A percentile compares a stretch with the other conserved stretches of the same genome.
These are phyloP conservation scores for Fusarium globosum DNA, from an alignment of 2,329 filamentous ascomycete genomes.

Conservation along the genomic window DNA sequence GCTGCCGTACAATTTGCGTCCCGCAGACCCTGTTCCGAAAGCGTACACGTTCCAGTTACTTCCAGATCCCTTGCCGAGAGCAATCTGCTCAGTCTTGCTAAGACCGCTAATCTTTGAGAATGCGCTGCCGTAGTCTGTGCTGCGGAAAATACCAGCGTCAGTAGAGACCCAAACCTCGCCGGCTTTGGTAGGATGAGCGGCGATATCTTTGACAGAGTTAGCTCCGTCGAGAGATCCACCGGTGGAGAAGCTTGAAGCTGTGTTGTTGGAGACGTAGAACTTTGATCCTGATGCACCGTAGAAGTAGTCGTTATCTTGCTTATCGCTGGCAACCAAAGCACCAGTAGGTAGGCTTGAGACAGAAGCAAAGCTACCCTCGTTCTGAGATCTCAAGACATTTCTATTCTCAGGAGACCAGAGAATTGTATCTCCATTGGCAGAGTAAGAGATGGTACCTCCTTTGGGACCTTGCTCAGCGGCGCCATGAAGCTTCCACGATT, in stretches of 20 bases:
- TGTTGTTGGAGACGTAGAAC: conserved; percentile 65
- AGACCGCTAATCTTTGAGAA: conserved; percentile 57
- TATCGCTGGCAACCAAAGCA: conserved; percentile 65
- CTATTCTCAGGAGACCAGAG: conserved; percentile 57
- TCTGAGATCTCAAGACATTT: conserved; percentile 56
- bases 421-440: conserved; percentile 61
- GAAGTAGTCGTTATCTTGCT: conserved; percentile 62
- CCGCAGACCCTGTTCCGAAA: conserved; percentile 57
- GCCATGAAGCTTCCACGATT: conserved; percentile 59
- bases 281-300: conserved; percentile 59
- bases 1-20: conserved; percentile 58
- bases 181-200: conserved; percentile 64
- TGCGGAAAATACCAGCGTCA: conserved; percentile 64
- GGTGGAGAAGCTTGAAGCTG: conserved; percentile 57
- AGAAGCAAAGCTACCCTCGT: conserved; percentile 55
- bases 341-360: conserved; percentile 58
- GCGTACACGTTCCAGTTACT: conserved; percentile 60
- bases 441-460: conserved; percentile 61
- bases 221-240: conserved; percentile 53
- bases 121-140: conserved; percentile 60
- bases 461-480: conserved; percentile 57
- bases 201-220: conserved; percentile 64
- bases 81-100: conserved; percentile 55
- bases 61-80: conserved; percentile 55
- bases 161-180: conserved; percentile 71